Conservation (phyloP, 345 rosid genomes). For the Boechera divaricarpa region DNA sequence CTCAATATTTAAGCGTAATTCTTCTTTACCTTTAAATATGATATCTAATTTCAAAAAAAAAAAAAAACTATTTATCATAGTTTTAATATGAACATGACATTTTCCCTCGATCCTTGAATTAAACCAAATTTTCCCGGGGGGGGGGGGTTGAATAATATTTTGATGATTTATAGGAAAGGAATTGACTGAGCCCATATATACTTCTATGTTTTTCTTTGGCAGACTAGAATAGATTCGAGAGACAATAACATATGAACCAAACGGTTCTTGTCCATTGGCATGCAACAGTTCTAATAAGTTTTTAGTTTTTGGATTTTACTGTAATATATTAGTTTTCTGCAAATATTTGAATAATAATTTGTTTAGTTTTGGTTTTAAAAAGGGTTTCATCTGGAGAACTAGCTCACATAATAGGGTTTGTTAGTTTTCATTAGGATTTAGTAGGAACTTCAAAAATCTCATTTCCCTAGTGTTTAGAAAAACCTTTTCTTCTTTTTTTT, state of each 20-base stretch:
- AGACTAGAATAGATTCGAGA: constrained; percentile 11
- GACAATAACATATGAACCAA: constrained; percentile 16
- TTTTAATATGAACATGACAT: constrained; percentile 1
- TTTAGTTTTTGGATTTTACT: background rate
- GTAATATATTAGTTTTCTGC: background rate
- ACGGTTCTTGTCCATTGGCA: constrained; percentile 21
- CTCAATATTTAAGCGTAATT: constrained; percentile 16
- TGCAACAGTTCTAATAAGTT: background rate
- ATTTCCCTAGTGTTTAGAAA: background rate
- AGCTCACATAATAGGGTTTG: background rate
- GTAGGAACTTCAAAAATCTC: background rate
- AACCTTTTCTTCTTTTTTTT: too few species aligned
- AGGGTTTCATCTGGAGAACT: background rate
- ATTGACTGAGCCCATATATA: constrained; percentile 16
- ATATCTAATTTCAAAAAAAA: background rate
- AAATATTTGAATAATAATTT: background rate
- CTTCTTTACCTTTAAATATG: constrained; percentile 1
- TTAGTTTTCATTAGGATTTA: background rate
- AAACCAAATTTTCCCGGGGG: constrained; percentile 5
- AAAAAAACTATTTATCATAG: background rate
- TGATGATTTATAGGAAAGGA: constrained; percentile 24
- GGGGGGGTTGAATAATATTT: background rate
- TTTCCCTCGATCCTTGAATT: background rate
- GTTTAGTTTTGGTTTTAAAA: background rate
- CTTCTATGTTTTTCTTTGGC: constrained; percentile 4